Conservation (phyloP, 73 alveolate genomes). For the Paramecium bursaria region DNA sequence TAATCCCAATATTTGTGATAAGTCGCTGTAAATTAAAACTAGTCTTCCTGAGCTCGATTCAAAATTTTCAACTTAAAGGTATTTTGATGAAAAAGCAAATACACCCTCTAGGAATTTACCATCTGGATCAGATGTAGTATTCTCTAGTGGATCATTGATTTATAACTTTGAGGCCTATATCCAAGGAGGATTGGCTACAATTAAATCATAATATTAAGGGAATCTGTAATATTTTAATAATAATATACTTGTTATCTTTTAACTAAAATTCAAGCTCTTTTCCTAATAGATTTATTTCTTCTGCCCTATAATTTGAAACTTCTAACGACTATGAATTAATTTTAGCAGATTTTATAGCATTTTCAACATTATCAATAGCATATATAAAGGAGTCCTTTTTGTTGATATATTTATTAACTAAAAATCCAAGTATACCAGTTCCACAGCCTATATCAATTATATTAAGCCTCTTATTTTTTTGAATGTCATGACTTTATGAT, state of each 20-base stretch:
- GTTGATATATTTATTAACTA: constrained; percentile 69
- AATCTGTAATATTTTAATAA: background rate
- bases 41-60: constrained; percentile 67
- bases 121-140: constrained; percentile 68
- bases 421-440: constrained; percentile 72
- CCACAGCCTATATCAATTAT: constrained; percentile 77
- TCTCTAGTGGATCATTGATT: constrained; percentile 58
- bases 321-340: constrained; percentile 68
- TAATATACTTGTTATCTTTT: constrained; percentile 25
- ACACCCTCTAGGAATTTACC: constrained; percentile 57
- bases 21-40: constrained; percentile 70
- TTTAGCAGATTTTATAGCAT: constrained; percentile 73
- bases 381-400: too few relatives aligned
- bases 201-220: constrained; percentile 59
- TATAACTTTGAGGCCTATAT: constrained; percentile 59
- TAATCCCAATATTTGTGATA: constrained; percentile 67
- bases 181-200: constrained; percentile 77
- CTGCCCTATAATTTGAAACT: constrained; percentile 51
- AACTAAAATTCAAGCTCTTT: constrained; percentile 23
- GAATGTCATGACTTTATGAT: constrained; percentile 44
- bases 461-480: background rate
- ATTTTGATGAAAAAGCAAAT: constrained; percentile 57
- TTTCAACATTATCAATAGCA: constrained; percentile 62
- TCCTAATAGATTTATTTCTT: background rate
- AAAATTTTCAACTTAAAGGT: constrained; percentile 30